Evolutionary conservation across 2,329 filamentous ascomycete genomes (phyloP), one percentile per base, ranked within the genome.

Genomic region (Colletotrichum tabaci): DNA sequence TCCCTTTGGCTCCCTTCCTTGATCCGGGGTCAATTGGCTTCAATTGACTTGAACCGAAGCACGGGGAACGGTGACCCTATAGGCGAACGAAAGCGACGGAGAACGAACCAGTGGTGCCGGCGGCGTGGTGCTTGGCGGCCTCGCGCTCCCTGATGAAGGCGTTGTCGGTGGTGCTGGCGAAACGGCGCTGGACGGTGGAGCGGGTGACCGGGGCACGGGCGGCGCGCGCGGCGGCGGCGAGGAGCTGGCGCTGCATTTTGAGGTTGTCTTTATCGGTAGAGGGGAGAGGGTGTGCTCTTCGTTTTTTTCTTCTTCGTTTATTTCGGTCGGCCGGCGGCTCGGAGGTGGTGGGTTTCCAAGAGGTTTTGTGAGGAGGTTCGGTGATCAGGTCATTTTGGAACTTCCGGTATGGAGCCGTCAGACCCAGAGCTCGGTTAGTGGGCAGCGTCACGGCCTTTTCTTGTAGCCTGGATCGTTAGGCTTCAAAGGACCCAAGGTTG

Each of bases 111-210:
- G 92, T 93, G 77, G 94, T 96, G 80, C 89, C 89, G 77, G 88
- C 90, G 80, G 96, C 96, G 84, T 99, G 96, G 78, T 94, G 91
- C 89, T 97, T 95, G 81, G 98, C 93, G 79, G 93, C 93, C 82
- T 91, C 88, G 82, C 96, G 91, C 89, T 99, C 96, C 80, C 93
- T 92, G 88, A 97, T 92, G 89, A 98, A 99, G 80, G 91, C 91
- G 86, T 97, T 98, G 87, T 98, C 93, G 78, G 93, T 82, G 78
- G 88, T 87, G 86, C 89, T 91, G 81, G 91, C 92, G 79, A 94
- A 88, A 78, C 92, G 92, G 83, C 93, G 91, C 87, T 94, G 92
- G 77, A 89, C 81, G 74, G 87, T 83, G 74, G 83, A 83, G 79
- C 89, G 89, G 49, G 55, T 46, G 77, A 86, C 84, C 74, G 87